These are phyloP conservation scores for Nepenthes alata DNA, from an alignment of 179 eudicot genomes.

Conservation along the genomic window DNA sequence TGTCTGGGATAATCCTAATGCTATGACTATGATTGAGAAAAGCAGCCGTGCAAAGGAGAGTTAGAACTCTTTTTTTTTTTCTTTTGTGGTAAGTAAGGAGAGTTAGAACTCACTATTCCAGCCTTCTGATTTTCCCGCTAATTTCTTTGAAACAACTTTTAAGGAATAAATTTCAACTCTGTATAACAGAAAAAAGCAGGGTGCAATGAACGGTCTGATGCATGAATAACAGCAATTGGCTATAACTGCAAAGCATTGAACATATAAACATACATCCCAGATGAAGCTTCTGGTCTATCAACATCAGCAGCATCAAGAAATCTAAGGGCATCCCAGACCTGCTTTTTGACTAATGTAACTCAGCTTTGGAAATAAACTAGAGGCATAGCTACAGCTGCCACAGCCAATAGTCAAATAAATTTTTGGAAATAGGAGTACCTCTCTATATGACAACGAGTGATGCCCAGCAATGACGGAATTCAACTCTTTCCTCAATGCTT, in stretches of 20 bases:
- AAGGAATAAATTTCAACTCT: conserved; percentile 49
- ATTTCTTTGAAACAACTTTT: conserved; percentile 28
- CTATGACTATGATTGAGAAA: too few relatives aligned
- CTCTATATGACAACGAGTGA: conserved; percentile 36
- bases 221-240: background rate
- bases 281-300: conserved; percentile 28
- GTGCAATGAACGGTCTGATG: background rate
- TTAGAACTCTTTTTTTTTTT: too few relatives aligned
- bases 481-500: conserved; percentile 29
- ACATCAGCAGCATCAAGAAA: conserved; percentile 48
- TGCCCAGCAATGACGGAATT: conserved; percentile 37
- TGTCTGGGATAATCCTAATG: too few relatives aligned
- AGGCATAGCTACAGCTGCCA: background rate
- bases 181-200: conserved; percentile 9
- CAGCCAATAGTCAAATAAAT: background rate
- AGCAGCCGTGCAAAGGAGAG: too few relatives aligned
- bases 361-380: conserved; percentile 3
- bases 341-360: conserved; percentile 7
- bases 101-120: conserved; percentile 35
- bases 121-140: conserved; percentile 49
- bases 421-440: conserved; percentile 17
- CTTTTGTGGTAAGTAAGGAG: background rate
- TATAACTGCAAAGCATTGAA: background rate
- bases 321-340: conserved; percentile 57
- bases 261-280: conserved; percentile 20